These are phyloP conservation scores for Penicillium bovifimosum DNA, from an alignment of 495 filamentous ascomycete genomes.

Conservation along the genomic window DNA sequence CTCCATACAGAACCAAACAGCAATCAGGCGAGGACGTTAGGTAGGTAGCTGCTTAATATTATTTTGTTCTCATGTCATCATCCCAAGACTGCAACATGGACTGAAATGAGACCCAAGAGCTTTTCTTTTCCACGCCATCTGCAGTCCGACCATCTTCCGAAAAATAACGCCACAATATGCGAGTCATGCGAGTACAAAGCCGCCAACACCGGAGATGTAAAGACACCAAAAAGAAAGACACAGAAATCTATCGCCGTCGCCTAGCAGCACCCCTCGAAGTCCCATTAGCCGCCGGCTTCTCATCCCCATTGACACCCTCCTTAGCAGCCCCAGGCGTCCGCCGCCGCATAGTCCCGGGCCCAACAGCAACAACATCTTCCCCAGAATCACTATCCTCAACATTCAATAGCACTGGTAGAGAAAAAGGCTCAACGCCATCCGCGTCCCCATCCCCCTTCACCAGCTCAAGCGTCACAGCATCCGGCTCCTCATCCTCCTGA, in stretches of 20 bases:
- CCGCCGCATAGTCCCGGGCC: conserved; percentile 74
- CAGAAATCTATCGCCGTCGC: background rate
- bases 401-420: conserved; percentile 83
- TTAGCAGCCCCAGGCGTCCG: conserved; percentile 59
- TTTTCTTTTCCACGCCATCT: background rate
- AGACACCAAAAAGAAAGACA: background rate
- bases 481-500: conserved; percentile 82
- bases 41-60: background rate
- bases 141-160: background rate
- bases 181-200: background rate
- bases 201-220: background rate
- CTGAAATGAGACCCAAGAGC: background rate
- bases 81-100: background rate
- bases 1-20: too few species aligned
- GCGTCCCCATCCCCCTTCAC: conserved; percentile 46
- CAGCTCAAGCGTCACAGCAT: conserved; percentile 72
- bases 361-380: conserved; percentile 83
- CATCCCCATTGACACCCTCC: conserved; percentile 31
- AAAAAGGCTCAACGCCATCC: conserved; percentile 58
- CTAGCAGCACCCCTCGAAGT: background rate
- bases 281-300: background rate
- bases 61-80: background rate
- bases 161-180: background rate
- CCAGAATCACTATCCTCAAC: conserved; percentile 70
- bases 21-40: background rate